These are phyloP conservation scores for Dipteronia sinensis DNA, from an alignment of 345 rosid species.

Conservation along the genomic window DNA sequence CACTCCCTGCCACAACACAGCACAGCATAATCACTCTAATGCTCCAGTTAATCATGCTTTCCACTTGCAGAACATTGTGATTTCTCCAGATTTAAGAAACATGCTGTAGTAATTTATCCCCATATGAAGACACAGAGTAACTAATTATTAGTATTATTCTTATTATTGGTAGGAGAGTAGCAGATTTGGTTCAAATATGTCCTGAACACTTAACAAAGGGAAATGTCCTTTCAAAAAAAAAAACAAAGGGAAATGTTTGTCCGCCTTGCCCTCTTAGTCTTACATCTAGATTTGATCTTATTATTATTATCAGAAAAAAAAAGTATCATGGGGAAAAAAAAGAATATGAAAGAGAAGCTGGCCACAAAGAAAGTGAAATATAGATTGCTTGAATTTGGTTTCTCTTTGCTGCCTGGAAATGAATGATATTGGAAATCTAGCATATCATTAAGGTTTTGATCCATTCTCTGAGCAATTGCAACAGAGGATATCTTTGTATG, in stretches of 20 bases:
- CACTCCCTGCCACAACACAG: too few species aligned
- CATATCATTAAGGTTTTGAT: too few species aligned
- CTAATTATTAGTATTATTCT: background rate
- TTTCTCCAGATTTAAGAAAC: background rate
- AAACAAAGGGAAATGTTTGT: background rate
- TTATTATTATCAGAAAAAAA: too few species aligned
- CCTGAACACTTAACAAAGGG: background rate
- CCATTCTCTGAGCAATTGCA: too few species aligned
- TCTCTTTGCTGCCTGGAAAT: background rate
- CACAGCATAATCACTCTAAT: too few species aligned
- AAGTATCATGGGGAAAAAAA: background rate
- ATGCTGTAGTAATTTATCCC: background rate
- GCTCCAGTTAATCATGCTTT: background rate
- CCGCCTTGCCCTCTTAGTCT: background rate
- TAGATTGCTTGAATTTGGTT: background rate
- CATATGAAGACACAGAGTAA: background rate
- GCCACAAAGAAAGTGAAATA: background rate
- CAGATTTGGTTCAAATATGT: background rate
- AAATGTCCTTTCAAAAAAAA: background rate
- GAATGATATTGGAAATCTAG: too few species aligned
- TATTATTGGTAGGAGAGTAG: background rate
- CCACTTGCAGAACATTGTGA: background rate
- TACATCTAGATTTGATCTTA: background rate
- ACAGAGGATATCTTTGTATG: too few species aligned
- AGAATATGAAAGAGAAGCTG: background rate